Base-by-base conservation (phyloP, 257 asterid species). In the Solanum ahanhuiri region DNA sequence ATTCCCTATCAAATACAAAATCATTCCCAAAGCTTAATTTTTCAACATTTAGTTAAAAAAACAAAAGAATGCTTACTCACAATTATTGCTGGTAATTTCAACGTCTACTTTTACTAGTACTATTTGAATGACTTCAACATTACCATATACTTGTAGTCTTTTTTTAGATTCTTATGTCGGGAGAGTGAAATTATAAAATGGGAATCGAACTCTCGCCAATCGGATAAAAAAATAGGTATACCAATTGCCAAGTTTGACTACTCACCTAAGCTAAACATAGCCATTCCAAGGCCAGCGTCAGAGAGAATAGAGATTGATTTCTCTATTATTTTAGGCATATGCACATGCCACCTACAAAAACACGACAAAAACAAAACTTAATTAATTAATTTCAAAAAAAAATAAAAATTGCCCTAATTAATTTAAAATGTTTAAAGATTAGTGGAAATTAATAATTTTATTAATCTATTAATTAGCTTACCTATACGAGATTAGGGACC, bases 251-350 rank as follows among this genome's bases (percentile, higher is more conserved):
- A 72, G 17, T 72, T 34, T 72, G 70, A 79, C n/a, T 45, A 66
- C 84, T 28, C 57, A 88, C 90, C 90, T 67, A 88, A 81, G 72
- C 90, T 88, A 81, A 88, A 88, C 90, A 88, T 88, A 60, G 90
- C 90, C 90, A 88, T 88, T 81, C 90, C 90, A 30, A 88, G 90
- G 37, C 90, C 90, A 85, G 90, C 90, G 37, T 88, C 90, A 39
- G 90, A 88, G 34, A 88, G 90, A 37, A 88, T 88, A 18, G 90
- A 88, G 81, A 88, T 88, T 35, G 90, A 88, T 76, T 81, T 4
- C 67, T 70, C 45, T 31, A 88, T 17, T 5, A 88, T 88, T 85
- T 81, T 88, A 5, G 90, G 90, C 90, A 88, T 88, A n/a, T 85
- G 79, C 69, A 88, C 90, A 31, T 82, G 84, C 90, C 90, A 88